Base-by-base conservation (phyloP, 2,329 filamentous ascomycete species). In the Diaporthe sp. region DNA sequence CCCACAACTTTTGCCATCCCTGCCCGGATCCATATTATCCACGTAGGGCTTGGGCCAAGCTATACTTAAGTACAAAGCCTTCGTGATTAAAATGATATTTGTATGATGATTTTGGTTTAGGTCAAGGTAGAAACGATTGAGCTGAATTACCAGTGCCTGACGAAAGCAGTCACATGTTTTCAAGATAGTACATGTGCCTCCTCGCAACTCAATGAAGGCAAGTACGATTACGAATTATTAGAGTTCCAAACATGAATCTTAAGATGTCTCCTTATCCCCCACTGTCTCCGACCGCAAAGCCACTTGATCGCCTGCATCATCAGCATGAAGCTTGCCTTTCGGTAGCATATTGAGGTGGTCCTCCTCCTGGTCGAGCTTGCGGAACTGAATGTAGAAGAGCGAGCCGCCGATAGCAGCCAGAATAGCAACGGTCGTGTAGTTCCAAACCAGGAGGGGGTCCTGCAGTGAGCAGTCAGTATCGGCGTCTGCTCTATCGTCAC, bases 371-470 rank as follows among this genome's bases (percentile, higher is more conserved):
- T 94, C 93, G 3, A 92, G 84, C 5, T 86, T 83, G 34, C 87
- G 83, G 83, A 92, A 92, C 77, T 87, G 89, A 76, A 91, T 80
- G 91, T 92, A 96, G 86, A 96, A 96, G n/a, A 89, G 85, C 4
- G 88, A 80, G 8, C 92, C 93, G 51, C 83, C 93, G 10, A 93
- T 72, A 61, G 89, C 89, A 0, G 93, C 90, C 34, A 95, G 83
- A 65, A 94, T 87, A 4, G 93, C 93, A 12, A 94, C 89, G 3
- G 89, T 84, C 5, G 85, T 89, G 80, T 96, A 96, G 84, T 95
- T 94, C 93, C 93, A 95, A 0, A 93, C 88, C 7, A 95, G 86
- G 15, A 93, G 84, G 1, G 94, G 93, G 79, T 95, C 92, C 55
- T 73, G 22, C 13, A n/a, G 10, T 3, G 44, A 53, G 4, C 46